Evolutionary conservation across 805 yeast genomes (phyloP).

Genomic region (Candida ascalaphidarum): DNA sequence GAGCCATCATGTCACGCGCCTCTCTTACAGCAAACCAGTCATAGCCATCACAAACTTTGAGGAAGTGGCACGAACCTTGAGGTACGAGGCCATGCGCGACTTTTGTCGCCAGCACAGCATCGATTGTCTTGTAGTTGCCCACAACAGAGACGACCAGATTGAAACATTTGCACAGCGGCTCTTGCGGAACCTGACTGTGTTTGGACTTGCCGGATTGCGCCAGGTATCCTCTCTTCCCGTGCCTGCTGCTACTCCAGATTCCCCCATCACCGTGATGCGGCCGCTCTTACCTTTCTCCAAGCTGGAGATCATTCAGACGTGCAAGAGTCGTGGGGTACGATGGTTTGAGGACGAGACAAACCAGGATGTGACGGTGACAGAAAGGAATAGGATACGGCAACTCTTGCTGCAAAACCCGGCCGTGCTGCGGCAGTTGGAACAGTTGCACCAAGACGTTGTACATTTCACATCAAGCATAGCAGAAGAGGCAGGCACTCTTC

Average conservation of each 20-base stretch:
- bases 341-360: slow-evolving; percentile 77
- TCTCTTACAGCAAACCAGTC: slow-evolving; percentile 19
- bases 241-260: slow-evolving; percentile 8
- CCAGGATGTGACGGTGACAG: slow-evolving; percentile 41
- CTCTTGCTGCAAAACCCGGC: slow-evolving; percentile 18
- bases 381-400: slow-evolving; percentile 48
- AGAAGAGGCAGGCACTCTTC: background rate
- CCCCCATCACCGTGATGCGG: slow-evolving; percentile 23
- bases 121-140: slow-evolving; percentile 48
- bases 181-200: slow-evolving; percentile 25
- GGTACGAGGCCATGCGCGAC: slow-evolving; percentile 38
- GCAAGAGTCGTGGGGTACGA: slow-evolving; percentile 24
- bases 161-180: slow-evolving; percentile 62
- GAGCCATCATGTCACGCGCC: slow-evolving; percentile 18
- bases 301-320: slow-evolving; percentile 35
- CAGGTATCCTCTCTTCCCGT: slow-evolving; percentile 18
- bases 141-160: slow-evolving; percentile 62
- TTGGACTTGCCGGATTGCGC: slow-evolving; percentile 55
- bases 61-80: slow-evolving; percentile 45
- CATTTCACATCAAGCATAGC: background rate
- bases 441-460: slow-evolving; percentile 1
- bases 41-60: slow-evolving; percentile 38
- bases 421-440: slow-evolving; percentile 11
- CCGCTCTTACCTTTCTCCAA: slow-evolving; percentile 49
- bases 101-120: slow-evolving; percentile 30